Conservation (phyloP, 768 basidiomycete species). For the Suillus sp. region DNA sequence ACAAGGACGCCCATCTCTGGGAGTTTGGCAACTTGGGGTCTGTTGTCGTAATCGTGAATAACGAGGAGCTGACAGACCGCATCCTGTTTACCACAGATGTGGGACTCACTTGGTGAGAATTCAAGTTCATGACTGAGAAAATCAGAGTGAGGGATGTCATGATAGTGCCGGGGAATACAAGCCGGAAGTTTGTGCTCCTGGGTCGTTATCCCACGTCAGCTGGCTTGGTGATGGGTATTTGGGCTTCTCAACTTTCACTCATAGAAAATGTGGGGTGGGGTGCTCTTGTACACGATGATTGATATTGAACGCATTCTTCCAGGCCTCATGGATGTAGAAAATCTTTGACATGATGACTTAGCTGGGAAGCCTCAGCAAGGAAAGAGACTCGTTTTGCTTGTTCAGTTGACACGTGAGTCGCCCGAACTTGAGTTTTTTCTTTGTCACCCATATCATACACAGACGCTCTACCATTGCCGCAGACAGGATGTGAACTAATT, state of each 20-base stretch:
- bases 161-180: constrained; percentile 88
- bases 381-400: constrained; percentile 82
- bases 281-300: background rate
- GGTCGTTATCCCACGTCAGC: constrained; percentile 55
- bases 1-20: constrained; percentile 94
- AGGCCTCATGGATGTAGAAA: constrained; percentile 71
- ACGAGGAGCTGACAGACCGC: constrained; percentile 89
- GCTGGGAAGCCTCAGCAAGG: constrained; percentile 93
- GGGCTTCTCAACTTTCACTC: constrained; percentile 83
- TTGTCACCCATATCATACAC: constrained; percentile 5
- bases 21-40: constrained; percentile 98
- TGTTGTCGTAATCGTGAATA: constrained; percentile 90
- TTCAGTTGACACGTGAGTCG: constrained; percentile 82
- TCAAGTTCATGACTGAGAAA: constrained; percentile 72
- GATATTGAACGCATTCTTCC: constrained; percentile 9
- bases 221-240: constrained; percentile 70
- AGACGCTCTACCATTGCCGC: constrained; percentile 93
- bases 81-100: constrained; percentile 90
- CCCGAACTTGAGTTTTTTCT: background rate
- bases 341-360: constrained; percentile 92
- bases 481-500: constrained; percentile 59
- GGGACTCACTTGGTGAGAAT: constrained; percentile 85
- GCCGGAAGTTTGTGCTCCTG: constrained; percentile 85
- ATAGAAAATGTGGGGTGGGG: constrained; percentile 66
- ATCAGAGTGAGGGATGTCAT: constrained; percentile 77